Percentiles rank a stretch among this genome's conserved stretches.
phyloP scores from a whole-genome alignment of 768 basidiomycete species.

The Trametes cubensis region DNA sequence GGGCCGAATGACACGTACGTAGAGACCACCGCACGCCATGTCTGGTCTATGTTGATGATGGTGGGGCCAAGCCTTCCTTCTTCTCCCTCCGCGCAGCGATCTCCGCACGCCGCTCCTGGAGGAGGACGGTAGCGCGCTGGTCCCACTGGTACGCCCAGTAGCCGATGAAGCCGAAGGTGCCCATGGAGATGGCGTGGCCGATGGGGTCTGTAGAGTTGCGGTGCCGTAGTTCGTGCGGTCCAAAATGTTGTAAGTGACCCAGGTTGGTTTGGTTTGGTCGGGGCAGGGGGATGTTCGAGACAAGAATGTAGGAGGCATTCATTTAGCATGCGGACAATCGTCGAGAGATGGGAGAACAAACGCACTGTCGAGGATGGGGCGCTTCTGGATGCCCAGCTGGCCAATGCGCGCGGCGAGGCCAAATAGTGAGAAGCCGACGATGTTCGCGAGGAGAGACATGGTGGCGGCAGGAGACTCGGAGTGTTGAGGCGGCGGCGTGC shows the following conservation, averaged over 20 bases:
- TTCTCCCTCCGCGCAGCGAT: slow-evolving; percentile 52
- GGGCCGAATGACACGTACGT: slow-evolving; percentile 21
- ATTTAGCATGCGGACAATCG: neutral
- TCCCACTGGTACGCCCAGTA: slow-evolving; percentile 79
- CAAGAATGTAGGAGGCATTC: neutral
- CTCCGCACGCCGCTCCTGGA: slow-evolving; percentile 64
- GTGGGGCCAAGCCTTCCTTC: slow-evolving; percentile 16
- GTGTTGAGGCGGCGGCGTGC: neutral
- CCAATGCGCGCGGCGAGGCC: slow-evolving; percentile 84
- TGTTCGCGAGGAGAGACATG: slow-evolving; percentile 69
- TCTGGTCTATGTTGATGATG: slow-evolving; percentile 8
- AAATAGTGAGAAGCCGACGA: slow-evolving; percentile 78
- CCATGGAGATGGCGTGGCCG: slow-evolving; percentile 72
- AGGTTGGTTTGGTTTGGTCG: neutral
- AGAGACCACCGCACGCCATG: slow-evolving; percentile 22
- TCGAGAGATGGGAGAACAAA: slow-evolving; percentile 25
- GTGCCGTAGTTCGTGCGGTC: no score
- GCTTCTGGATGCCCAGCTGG: slow-evolving; percentile 84
- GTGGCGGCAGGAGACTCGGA: slow-evolving; percentile 13
- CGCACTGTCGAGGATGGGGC: slow-evolving; percentile 81
- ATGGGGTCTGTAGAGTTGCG: slow-evolving; percentile 58
- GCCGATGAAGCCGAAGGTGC: slow-evolving; percentile 68
- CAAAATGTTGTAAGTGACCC: no score
- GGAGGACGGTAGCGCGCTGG: slow-evolving; percentile 56
- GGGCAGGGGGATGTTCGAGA: neutral